phyloP scores from a whole-genome alignment of 352 stramenopile species.

The Pythium rhizo-oryzae region DNA sequence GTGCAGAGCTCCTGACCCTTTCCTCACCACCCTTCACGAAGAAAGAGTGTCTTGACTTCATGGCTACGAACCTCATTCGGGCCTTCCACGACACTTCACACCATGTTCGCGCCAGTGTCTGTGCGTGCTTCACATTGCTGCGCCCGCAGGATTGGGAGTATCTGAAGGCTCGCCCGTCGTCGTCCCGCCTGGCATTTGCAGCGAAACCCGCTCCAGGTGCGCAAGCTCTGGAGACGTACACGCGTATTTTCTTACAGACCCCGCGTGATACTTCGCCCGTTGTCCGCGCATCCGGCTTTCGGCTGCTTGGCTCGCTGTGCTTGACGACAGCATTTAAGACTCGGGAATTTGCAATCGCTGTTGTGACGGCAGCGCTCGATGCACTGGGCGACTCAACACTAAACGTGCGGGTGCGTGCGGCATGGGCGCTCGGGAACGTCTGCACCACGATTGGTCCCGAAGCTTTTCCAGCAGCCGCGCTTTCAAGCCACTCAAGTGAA shows the following conservation, averaged over 20 bases:
- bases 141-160: constrained; percentile 64
- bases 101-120: constrained; percentile 85
- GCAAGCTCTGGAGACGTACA: constrained; percentile 68
- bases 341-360: constrained; percentile 56
- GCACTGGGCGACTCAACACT: constrained; percentile 71
- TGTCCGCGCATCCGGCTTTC: constrained; percentile 78
- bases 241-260: constrained; percentile 73
- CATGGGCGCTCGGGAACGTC: constrained; percentile 85
- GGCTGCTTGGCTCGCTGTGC: constrained; percentile 75
- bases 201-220: constrained; percentile 30
- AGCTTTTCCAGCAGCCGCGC: constrained; percentile 16
- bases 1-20: too few species aligned
- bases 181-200: constrained; percentile 35
- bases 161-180: constrained; percentile 39
- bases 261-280: constrained; percentile 80
- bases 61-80: constrained; percentile 77
- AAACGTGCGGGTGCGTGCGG: constrained; percentile 84
- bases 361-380: constrained; percentile 67
- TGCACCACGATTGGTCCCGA: constrained; percentile 82
- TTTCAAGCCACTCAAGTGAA: neutral
- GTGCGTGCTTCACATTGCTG: constrained; percentile 87
- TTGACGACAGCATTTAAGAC: constrained; percentile 81
- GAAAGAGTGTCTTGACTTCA: constrained; percentile 69
- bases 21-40: constrained; percentile 24
- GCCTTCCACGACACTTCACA: constrained; percentile 87